Percentiles rank a stretch among this genome's conserved stretches.
Conservation (phyloP, 2,329 filamentous ascomycete species). For the Teratosphaeria nubilosa region DNA sequence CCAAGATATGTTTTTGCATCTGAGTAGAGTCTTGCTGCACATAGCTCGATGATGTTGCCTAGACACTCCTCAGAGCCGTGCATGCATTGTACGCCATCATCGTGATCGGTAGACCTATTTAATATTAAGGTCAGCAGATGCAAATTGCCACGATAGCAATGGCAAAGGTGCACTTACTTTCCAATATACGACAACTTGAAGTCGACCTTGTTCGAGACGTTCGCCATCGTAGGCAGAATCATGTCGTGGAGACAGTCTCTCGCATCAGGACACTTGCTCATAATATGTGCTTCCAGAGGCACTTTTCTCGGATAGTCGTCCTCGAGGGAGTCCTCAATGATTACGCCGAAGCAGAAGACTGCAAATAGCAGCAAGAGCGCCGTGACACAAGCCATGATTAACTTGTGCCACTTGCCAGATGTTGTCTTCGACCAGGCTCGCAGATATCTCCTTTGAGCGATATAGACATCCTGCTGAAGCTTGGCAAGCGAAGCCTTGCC, state of each 20-base stretch:
- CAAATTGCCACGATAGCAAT: background rate
- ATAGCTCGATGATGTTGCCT: conserved; percentile 90
- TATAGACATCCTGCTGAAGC: conserved; percentile 20
- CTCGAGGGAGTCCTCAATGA: conserved; percentile 14
- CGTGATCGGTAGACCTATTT: conserved; percentile 51
- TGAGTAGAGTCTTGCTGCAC: conserved; percentile 71
- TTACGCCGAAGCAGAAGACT: conserved; percentile 16
- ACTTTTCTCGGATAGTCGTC: conserved; percentile 38
- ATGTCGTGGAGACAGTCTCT: conserved; percentile 70
- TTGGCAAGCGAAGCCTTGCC: conserved; percentile 18
- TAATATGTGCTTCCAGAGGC: conserved; percentile 86
- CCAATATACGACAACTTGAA: conserved; percentile 89
- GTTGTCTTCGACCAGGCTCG: conserved; percentile 23
- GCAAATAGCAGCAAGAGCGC: conserved; percentile 18
- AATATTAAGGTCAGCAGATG: conserved; percentile 3
- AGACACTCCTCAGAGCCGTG: conserved; percentile 87
- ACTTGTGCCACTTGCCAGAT: conserved; percentile 21
- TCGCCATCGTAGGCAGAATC: conserved; percentile 78
- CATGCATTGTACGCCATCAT: conserved; percentile 77
- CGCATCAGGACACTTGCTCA: conserved; percentile 82
- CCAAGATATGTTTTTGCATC: conserved; percentile 81
- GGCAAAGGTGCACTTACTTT: conserved; percentile 40
- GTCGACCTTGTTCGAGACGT: conserved; percentile 71
- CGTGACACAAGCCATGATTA: conserved; percentile 22
- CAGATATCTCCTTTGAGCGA: conserved; percentile 25